Base-by-base conservation (phyloP, 2,329 filamentous ascomycete genomes). In the Talaromyces sp. region DNA sequence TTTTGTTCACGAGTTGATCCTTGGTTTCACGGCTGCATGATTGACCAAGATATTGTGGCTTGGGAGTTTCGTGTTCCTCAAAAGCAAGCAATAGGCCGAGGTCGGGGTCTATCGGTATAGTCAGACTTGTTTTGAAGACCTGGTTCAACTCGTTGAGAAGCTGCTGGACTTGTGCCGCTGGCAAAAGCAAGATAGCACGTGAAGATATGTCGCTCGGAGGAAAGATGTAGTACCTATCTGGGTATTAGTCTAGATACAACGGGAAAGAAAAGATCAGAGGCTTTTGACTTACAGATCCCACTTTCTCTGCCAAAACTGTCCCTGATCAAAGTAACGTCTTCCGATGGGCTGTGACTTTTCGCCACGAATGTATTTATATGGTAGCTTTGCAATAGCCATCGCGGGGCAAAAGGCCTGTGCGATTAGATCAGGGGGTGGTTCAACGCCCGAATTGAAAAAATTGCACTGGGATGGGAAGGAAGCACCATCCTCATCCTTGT, bases 231-330 rank as follows among this genome's bases (percentile, higher is more conserved):
- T 88, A 91, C 58, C 88, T 90, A 56, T 19, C 14, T 50, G 35
- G n/a, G 35, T 29, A 12, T 46, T 9, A 52, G 24, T 29, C 12
- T 29, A 29, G 48, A n/a, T 29, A 17, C 11, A n/a, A 26, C 11
- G 3, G 2, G 1, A 7, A 27, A 9, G 3, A 3, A 10, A 27
- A 51, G 3, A 29, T 9, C 17, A 3, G 11, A 14, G 8, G 14
- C 14, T 14, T 6, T 29, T 29, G 19, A 14, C 87, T 81, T 79
- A 94, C 90, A 96, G 77, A 63, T 93, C 86, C 92, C 92, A 96
- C 11, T 77, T 69, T 61, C 85, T 81, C 2, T 78, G 74, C 66
- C 83, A 84, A 64, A 80, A 77, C 57, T 79, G 72, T 2, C 74
- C 75, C 6, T 60, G 63, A 19, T 74, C 73, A 59, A 80, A 80